Base-by-base conservation (phyloP, 345 rosid species). In the Eucalyptus tenuipes region DNA sequence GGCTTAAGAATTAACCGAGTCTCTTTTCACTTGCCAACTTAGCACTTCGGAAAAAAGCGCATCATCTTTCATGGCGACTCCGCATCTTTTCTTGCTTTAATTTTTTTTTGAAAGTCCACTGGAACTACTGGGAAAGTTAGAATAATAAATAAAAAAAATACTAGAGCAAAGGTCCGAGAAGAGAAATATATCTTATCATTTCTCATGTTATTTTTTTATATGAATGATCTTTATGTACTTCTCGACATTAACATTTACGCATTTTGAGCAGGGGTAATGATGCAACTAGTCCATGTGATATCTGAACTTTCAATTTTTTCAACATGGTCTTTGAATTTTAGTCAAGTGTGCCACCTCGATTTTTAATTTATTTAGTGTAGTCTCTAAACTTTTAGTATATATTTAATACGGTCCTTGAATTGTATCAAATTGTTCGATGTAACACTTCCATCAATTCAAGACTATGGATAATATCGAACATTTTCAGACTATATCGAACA, bases 311-410 rank as follows among this genome's bases (percentile, higher is more conserved):
- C 4, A 55, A 55, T 4, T 20, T 55, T 1, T 20, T 55, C 0
- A 9, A 22, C 4, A 0, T 8, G 1, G 0, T 4, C 0, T 3
- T 0, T 9, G 12, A 55, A 55, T 24, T 53, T 53, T 53, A 22
- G 1, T 22, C 5, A 8, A 53, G 22, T 53, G 5, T 8, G 11
- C 0, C 25, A 2, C 2, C 2, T 53, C 0, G 3, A 53, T 0
- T 55, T 55, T 55, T 55, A 55, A 20, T 55, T 8, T 55, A 0
- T 55, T 55, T 17, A 22, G 5, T 55, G 12, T 55, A 22, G 1
- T 55, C 0, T 55, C 0, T 22, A 0, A 55, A 55, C 13, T 24
- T 55, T 55, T 24, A 22, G 1, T 55, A 55, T 24, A 24, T 22
- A 20, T 55, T 55, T 10, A 24, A 55, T 55, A 55, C 1, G 6